Base-by-base conservation (phyloP, 768 basidiomycete genomes). In the Leucocoprinus sp. region DNA sequence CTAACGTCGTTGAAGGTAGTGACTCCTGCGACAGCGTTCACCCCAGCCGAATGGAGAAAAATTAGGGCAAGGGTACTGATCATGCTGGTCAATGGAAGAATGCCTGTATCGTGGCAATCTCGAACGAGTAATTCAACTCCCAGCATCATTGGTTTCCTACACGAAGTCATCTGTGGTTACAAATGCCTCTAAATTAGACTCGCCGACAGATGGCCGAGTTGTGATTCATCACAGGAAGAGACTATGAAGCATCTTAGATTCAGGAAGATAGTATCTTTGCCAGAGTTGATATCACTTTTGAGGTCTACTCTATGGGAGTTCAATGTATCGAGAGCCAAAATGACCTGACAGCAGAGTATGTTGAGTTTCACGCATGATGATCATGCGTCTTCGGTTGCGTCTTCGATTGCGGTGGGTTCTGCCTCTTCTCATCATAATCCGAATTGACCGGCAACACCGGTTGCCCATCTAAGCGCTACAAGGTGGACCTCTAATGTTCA, bases 401-500 rank as follows among this genome's bases (percentile, higher is more conserved):
- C 14, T 48, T 36, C 39, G 15, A 34, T 22, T 18, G 24, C 40
- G 12, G 40, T 5, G 31, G 9, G 5, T 4, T 4, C 31, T 18
- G 19, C 8, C 23, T 24, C 37, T 41, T 40, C 17, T 54, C 57
- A 7, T 51, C 56, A 22, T 53, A 57, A 6, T 52, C 49, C 1
- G 48, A 54, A 17, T 60, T 64, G 15, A 67, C 57, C 14, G 70
- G 68, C 17, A 82, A 57, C 15, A 75, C 68, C 17, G 76, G 69
- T 55, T 84, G 82, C 18, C 65, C 69, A 9, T 71, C 65, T 17
- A 84, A 54, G 27, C 81, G 74, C 81, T 82, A 47, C 21, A 52
- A 19, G 5, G 37, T 24, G 17, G 44, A 3, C 24, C 2, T 28
- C 28, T 19, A 18, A 27, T 8, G 14, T 8, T 31, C 3, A n/a